Base-by-base conservation (phyloP, 1,139 yeast genomes). In the Spathaspora jeffriesii region DNA sequence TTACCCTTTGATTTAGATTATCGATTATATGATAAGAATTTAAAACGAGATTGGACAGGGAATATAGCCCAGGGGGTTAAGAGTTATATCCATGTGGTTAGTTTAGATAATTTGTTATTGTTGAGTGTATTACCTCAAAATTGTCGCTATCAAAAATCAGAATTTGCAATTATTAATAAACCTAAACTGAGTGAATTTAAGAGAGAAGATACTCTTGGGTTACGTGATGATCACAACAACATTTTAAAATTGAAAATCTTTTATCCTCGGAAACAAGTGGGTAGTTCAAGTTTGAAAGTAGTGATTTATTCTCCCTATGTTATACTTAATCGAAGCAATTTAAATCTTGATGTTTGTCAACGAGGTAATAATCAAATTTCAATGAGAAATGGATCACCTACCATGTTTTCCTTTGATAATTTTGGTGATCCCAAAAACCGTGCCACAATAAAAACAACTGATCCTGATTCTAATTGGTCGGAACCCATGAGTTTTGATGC, bases 291-390 rank as follows among this genome's bases (percentile, higher is more conserved):
- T 50, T 63, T 81, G 45, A 81, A 74, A 57, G 79, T 91, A 1
- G 81, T 82, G n/a, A 74, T 93, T 14, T 91, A 82, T 61, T 73
- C 96, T 0, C 98, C 98, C 0, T 93, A 93, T 59, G 76, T 93
- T 41, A 68, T 93, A 28, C 73, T 92, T 53, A 95, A 95, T 65
- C 77, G 88, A 59, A 88, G 97, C 0, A 91, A 89, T 1, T 78
- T 79, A 53, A 82, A 84, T 55, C 56, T 93, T 14, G 76, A 73
- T 43, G 66, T 92, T 25, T 66, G 66, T 51, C 92, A 90, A 46
- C 75, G 74, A 38, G 68, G 78, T 22, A 90, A 88, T 8, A 25
- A 25, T 56, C 70, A 79, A 21, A 60, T 81, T 48, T 64, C 68
- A 2, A 14, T 38, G 34, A 14, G 15, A 5, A 30, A 18, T 30